Evolutionary conservation across 2,329 filamentous ascomycete species (phyloP).

Genomic region (Aspergillus viridinutans): DNA sequence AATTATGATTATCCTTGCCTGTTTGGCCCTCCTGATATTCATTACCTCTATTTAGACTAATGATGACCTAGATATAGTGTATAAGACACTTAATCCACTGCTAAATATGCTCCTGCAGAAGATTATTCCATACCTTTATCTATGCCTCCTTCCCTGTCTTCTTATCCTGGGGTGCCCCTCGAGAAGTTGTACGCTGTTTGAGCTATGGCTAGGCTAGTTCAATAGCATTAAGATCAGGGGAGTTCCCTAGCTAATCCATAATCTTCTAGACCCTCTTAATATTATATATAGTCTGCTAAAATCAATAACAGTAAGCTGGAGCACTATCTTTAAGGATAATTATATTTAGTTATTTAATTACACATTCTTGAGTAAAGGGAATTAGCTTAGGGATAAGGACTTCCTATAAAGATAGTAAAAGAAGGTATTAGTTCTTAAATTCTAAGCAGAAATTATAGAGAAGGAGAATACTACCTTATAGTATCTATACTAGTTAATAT

Average conservation of each 20-base stretch:
- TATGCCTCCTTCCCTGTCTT: not conserved
- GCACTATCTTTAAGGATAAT: not conserved
- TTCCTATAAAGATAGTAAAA: not conserved
- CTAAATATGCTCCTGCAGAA: slow-evolving; percentile 2
- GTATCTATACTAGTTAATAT: not conserved
- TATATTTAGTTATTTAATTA: not conserved
- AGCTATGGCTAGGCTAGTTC: too few species aligned
- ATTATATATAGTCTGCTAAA: too few species aligned
- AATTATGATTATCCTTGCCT: not conserved
- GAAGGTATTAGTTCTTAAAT: not conserved
- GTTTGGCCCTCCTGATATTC: slow-evolving; percentile 7
- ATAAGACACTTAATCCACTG: slow-evolving; percentile 6
- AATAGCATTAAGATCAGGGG: too few species aligned
- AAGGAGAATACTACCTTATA: not conserved
- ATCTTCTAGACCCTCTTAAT: too few species aligned
- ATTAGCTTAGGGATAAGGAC: not conserved
- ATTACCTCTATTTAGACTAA: slow-evolving; percentile 5
- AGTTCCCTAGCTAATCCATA: too few species aligned
- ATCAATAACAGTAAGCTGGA: not conserved
- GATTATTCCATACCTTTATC: slow-evolving; percentile 2
- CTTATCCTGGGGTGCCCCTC: not conserved
- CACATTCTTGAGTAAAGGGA: not conserved
- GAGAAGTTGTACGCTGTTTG: not conserved
- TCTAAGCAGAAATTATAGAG: not conserved
- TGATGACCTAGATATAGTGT: slow-evolving; percentile 5